A percentile compares a stretch with the other conserved stretches of the same genome.
Evolutionary conservation across 148 eudicot species (phyloP).

Genomic region (Spergularia marina): DNA sequence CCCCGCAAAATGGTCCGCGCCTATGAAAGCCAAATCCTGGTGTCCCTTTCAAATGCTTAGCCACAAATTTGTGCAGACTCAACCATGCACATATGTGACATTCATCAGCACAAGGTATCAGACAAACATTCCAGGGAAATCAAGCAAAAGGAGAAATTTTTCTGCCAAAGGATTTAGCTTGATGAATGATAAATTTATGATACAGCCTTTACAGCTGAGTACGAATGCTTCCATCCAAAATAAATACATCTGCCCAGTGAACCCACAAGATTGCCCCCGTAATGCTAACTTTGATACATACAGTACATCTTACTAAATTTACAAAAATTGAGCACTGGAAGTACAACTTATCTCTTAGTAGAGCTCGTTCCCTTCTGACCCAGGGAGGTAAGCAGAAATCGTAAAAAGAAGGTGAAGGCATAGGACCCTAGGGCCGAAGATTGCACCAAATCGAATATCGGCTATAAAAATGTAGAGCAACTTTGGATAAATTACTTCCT

Average conservation of each 20-base stretch:
- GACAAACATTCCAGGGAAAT: not conserved
- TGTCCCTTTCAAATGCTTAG: conserved; percentile 14
- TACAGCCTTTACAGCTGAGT: not conserved
- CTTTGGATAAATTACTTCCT: not conserved
- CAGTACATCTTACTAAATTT: conserved; percentile 4
- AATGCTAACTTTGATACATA: not conserved
- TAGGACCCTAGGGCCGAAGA: conserved; percentile 5
- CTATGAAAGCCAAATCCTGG: conserved; percentile 16
- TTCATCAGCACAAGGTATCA: conserved; percentile 4
- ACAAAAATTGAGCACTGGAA: not conserved
- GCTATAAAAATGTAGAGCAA: not conserved
- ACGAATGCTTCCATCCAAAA: not conserved
- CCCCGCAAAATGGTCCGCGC: conserved; percentile 20
- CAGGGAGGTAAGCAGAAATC: no score
- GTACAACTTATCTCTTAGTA: not conserved
- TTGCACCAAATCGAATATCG: not conserved
- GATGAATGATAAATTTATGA: not conserved
- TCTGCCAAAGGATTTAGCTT: not conserved
- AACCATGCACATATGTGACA: conserved; percentile 14
- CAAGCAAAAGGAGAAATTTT: not conserved
- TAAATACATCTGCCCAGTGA: conserved; percentile 8
- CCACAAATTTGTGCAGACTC: not conserved
- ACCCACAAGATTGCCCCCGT: not conserved
- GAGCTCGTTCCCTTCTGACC: not conserved
- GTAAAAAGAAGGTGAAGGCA: no score